These are phyloP conservation scores for Mycena venus DNA, from an alignment of 768 basidiomycete genomes.

Conservation along the genomic window DNA sequence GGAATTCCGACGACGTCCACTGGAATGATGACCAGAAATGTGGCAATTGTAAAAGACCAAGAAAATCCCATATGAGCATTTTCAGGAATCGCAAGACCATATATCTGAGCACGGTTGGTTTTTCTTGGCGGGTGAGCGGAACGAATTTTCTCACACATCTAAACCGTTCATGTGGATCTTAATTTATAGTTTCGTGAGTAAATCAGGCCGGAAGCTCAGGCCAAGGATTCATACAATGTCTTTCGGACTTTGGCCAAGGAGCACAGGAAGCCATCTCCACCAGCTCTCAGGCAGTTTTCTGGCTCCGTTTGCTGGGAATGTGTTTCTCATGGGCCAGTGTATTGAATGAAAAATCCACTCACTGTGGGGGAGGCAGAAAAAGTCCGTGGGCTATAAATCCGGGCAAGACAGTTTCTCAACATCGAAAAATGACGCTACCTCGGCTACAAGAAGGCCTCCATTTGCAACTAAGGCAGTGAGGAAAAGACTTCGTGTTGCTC, in stretches of 20 bases:
- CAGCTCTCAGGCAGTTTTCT: conserved; percentile 55
- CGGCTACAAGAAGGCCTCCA: conserved; percentile 54
- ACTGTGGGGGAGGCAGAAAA: conserved; percentile 72
- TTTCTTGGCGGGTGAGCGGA: conserved; percentile 14
- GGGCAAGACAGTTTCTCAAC: conserved; percentile 65
- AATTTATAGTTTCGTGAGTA: too few species aligned
- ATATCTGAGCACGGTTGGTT: conserved; percentile 46
- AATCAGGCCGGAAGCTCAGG: too few species aligned
- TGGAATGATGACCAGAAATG: conserved; percentile 72
- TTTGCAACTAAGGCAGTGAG: conserved; percentile 73
- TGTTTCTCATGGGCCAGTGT: too few species aligned
- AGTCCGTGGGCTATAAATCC: conserved; percentile 74
- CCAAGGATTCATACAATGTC: conserved; percentile 62
- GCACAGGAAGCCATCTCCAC: conserved; percentile 66
- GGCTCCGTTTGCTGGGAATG: conserved; percentile 56
- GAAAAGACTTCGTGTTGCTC: conserved; percentile 62
- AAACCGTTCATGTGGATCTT: conserved; percentile 74
- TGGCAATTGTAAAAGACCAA: conserved; percentile 65
- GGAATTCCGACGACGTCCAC: conserved; percentile 60
- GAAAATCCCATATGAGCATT: conserved; percentile 70
- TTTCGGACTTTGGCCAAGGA: conserved; percentile 54
- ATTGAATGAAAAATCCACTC: conserved; percentile 40
- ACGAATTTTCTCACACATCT: conserved; percentile 72
- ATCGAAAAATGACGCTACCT: conserved; percentile 70
- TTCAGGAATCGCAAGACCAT: conserved; percentile 75